Percentiles rank a stretch among this genome's conserved stretches.
Conservation (phyloP, 1,284 basidiomycete species). For the Ustanciosporium gigantosporum region DNA sequence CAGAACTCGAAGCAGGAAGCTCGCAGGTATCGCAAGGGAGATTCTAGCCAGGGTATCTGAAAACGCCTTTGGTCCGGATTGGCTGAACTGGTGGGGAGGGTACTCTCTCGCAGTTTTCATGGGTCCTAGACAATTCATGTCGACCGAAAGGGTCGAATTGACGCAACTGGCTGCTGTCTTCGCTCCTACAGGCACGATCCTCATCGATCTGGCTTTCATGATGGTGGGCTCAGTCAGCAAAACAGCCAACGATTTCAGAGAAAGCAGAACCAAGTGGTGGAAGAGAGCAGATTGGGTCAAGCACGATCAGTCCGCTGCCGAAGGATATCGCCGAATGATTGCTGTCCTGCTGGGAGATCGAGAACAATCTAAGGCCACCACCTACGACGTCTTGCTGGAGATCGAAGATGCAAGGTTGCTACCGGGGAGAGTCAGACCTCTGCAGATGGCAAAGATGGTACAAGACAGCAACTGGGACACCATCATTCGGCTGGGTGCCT, state of each 20-base stretch:
- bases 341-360: conserved; percentile 20
- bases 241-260: conserved; percentile 10
- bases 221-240: conserved; percentile 12
- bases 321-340: conserved; percentile 35
- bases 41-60: conserved; percentile 8
- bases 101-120: conserved; percentile 23
- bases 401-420: conserved; percentile 8
- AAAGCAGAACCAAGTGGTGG: conserved; percentile 18
- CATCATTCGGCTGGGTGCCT: conserved; percentile 18
- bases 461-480: conserved; percentile 9
- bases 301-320: conserved; percentile 27
- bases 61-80: conserved; percentile 21
- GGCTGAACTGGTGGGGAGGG: conserved; percentile 42
- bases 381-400: conserved; percentile 23
- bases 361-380: conserved; percentile 7
- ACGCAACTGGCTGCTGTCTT: conserved; percentile 30
- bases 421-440: conserved; percentile 21
- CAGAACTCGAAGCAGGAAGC: conserved; percentile 1
- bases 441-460: conserved; percentile 21
- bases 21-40: conserved; percentile 15
- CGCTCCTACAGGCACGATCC: conserved; percentile 20
- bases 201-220: conserved; percentile 12
- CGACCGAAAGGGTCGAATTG: conserved; percentile 28
- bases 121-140: conserved; percentile 19
- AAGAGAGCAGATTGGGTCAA: conserved; percentile 32